A percentile compares a stretch with the other conserved stretches of the same genome.
Conservation (phyloP, 352 stramenopile species). For the Phytophthora colocasiae region DNA sequence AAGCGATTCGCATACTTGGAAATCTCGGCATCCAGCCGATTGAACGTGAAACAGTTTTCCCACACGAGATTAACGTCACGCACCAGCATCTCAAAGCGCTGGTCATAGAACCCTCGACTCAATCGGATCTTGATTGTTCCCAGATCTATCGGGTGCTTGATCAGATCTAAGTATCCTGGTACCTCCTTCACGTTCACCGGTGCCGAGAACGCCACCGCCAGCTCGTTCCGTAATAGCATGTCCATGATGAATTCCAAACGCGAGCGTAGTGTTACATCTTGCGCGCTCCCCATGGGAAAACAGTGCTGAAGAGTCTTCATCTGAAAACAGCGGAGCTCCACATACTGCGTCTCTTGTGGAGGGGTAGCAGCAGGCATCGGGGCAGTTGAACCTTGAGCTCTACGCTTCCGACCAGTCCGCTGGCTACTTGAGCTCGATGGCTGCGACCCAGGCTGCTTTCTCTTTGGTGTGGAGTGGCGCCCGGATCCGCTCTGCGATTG, state of each 20-base stretch:
- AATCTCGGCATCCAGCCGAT: slow-evolving; percentile 80
- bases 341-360: slow-evolving; percentile 38
- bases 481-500: slow-evolving; percentile 41
- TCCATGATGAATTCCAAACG: slow-evolving; percentile 73
- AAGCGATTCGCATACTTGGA: slow-evolving; percentile 80
- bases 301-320: slow-evolving; percentile 41
- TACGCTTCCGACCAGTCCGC: slow-evolving; percentile 56
- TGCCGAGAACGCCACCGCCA: slow-evolving; percentile 70
- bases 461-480: slow-evolving; percentile 61
- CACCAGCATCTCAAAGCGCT: slow-evolving; percentile 60
- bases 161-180: slow-evolving; percentile 70
- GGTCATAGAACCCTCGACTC: slow-evolving; percentile 61
- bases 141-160: slow-evolving; percentile 92
- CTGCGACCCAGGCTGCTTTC: slow-evolving; percentile 48
- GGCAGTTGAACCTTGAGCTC: slow-evolving; percentile 23
- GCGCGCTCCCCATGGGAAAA: slow-evolving; percentile 31
- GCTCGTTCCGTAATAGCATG: slow-evolving; percentile 68
- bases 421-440: slow-evolving; percentile 23
- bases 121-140: slow-evolving; percentile 89
- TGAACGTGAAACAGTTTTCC: slow-evolving; percentile 89
- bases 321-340: slow-evolving; percentile 70
- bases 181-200: slow-evolving; percentile 77
- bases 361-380: slow-evolving; percentile 7
- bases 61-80: slow-evolving; percentile 81
- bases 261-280: slow-evolving; percentile 58